Conservation (phyloP, 2,329 filamentous ascomycete species). For the Paecilomyces sp. region DNA sequence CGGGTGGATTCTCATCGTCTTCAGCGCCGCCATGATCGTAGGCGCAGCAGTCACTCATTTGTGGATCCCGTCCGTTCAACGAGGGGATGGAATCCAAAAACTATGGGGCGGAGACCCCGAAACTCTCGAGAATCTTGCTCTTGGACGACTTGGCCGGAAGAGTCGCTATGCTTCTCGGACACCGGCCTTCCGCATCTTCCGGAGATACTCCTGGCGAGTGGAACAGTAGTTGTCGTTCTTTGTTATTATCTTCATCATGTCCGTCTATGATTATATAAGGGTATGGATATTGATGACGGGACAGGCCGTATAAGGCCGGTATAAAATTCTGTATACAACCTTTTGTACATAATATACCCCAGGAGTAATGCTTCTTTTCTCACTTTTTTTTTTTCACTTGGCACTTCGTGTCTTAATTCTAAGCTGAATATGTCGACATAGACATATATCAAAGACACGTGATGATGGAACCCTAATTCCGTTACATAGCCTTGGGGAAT, state of each 20-base stretch:
- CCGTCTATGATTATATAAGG: background rate
- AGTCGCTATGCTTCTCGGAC: slow-evolving; percentile 24
- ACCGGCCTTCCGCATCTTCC: slow-evolving; percentile 1
- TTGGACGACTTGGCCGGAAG: slow-evolving; percentile 28
- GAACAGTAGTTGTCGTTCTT: background rate
- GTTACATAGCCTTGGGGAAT: too few relatives aligned
- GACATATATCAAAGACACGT: too few relatives aligned
- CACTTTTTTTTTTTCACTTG: background rate
- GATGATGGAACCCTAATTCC: too few relatives aligned
- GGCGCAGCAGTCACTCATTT: slow-evolving; percentile 34
- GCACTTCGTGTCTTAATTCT: background rate
- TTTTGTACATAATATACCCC: background rate
- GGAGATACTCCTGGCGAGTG: background rate
- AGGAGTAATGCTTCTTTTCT: background rate
- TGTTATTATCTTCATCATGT: background rate
- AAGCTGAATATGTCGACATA: too few relatives aligned
- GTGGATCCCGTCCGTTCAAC: slow-evolving; percentile 33
- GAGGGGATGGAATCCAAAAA: slow-evolving; percentile 15
- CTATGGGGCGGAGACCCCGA: slow-evolving; percentile 29
- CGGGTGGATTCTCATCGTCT: slow-evolving; percentile 34
- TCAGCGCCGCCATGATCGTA: slow-evolving; percentile 35
- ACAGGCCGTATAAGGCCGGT: background rate
- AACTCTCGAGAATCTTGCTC: slow-evolving; percentile 31
- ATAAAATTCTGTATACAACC: background rate
- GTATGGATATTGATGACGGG: background rate